These are phyloP conservation scores for Globisporangium splendens DNA, from an alignment of 352 stramenopile genomes.

Conservation along the genomic window DNA sequence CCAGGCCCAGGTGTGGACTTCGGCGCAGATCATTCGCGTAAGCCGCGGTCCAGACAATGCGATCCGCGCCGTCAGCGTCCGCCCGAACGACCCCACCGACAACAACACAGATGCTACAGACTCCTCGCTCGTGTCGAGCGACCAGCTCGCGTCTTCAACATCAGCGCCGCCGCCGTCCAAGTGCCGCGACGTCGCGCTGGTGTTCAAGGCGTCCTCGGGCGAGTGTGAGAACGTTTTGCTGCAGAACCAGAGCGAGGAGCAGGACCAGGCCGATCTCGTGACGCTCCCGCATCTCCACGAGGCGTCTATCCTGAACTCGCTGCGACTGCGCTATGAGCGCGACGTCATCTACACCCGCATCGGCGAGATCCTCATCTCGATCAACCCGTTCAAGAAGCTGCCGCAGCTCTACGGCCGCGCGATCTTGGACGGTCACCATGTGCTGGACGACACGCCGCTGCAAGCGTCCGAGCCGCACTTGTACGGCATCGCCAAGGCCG, in stretches of 20 bases:
- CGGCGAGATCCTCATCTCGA: constrained; percentile 83
- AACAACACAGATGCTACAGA: background rate
- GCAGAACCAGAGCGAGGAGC: constrained; percentile 56
- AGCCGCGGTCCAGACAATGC: background rate
- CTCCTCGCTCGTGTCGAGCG: constrained; percentile 1
- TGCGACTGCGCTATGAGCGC: constrained; percentile 71
- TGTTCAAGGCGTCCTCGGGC: constrained; percentile 24
- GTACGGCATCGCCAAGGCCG: constrained; percentile 67
- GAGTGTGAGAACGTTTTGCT: constrained; percentile 71
- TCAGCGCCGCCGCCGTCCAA: constrained; percentile 12
- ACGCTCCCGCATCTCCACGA: constrained; percentile 83
- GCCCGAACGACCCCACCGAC: background rate
- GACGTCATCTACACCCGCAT: constrained; percentile 87
- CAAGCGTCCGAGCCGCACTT: constrained; percentile 45
- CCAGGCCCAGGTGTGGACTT: constrained; percentile 58
- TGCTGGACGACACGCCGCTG: constrained; percentile 21
- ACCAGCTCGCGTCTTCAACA: constrained; percentile 3
- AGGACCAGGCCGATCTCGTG: constrained; percentile 75
- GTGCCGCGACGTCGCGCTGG: constrained; percentile 33
- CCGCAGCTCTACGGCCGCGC: constrained; percentile 60
- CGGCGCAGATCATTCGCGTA: constrained; percentile 36
- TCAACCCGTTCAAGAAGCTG: constrained; percentile 83
- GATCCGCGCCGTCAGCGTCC: constrained; percentile 2
- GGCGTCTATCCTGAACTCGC: constrained; percentile 76
- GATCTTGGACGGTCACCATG: constrained; percentile 41